Conservation (phyloP, 441 rosid genomes). For the Omphalea diandra region DNA sequence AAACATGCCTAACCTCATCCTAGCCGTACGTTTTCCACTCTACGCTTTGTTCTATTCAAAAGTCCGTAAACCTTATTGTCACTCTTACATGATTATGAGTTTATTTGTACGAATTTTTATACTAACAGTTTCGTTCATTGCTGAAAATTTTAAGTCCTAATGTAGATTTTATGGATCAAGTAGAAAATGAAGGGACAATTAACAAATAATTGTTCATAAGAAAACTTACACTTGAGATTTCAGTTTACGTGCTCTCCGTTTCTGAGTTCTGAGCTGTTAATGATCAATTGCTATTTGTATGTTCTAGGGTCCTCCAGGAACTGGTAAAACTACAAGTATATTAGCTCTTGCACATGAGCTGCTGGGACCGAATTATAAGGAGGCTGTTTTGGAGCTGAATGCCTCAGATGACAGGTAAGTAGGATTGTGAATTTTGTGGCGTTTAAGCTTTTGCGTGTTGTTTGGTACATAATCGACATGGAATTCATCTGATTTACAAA, state of each 20-base stretch:
- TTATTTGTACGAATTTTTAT: neutral
- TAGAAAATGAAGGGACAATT: too few relatives aligned
- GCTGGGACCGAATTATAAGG: slow-evolving; percentile 68
- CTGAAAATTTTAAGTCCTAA: slow-evolving; percentile 7
- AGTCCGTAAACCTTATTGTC: neutral
- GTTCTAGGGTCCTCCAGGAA: slow-evolving; percentile 96
- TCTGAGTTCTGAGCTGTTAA: neutral
- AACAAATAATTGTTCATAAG: neutral
- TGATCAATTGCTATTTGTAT: neutral
- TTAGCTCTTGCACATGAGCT: slow-evolving; percentile 97
- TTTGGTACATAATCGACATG: too few relatives aligned
- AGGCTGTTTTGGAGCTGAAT: slow-evolving; percentile 91
- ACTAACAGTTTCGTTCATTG: too few relatives aligned
- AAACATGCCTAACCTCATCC: slow-evolving; percentile 90
- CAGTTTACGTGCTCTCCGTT: neutral
- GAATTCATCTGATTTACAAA: too few relatives aligned
- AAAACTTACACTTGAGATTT: too few relatives aligned
- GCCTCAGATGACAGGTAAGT: slow-evolving; percentile 93
- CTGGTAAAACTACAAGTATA: slow-evolving; percentile 94
- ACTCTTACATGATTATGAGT: neutral
- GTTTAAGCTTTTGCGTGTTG: slow-evolving; percentile 14
- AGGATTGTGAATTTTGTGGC: neutral
- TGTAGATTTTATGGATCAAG: too few relatives aligned
- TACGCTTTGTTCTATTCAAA: neutral
- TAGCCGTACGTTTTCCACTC: slow-evolving; percentile 43